phyloP scores from a whole-genome alignment of 495 filamentous ascomycete species.

The Annulohypoxylon maeteangense region DNA sequence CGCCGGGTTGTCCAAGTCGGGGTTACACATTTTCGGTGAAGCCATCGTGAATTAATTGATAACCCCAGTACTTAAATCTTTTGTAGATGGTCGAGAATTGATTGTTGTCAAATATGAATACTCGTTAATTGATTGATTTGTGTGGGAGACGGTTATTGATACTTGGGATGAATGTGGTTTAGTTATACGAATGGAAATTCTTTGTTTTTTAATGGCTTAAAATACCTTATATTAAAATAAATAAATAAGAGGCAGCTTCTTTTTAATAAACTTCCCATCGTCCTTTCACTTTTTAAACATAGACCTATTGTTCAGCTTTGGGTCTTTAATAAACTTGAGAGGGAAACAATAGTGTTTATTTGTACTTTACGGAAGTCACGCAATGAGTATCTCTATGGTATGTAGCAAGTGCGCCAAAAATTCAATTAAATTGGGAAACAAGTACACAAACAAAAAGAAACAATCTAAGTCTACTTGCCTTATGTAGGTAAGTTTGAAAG shows the following conservation, averaged over 20 bases:
- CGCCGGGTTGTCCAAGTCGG: constrained; percentile 24
- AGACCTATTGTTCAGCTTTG: not conserved
- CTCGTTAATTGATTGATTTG: not conserved
- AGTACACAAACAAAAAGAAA: not conserved
- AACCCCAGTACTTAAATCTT: not conserved
- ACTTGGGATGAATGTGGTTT: too few species aligned
- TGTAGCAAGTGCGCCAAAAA: not conserved
- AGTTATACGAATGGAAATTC: constrained; percentile 1
- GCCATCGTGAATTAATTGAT: not conserved
- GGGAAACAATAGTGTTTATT: too few species aligned
- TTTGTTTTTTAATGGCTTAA: not conserved
- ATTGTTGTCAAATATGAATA: not conserved
- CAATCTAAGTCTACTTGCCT: not conserved
- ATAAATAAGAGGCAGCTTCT: not conserved
- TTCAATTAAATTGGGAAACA: not conserved
- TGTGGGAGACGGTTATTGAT: not conserved
- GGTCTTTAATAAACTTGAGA: not conserved
- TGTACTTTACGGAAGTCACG: not conserved
- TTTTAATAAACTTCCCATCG: not conserved
- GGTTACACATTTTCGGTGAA: not conserved
- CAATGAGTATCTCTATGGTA: not conserved
- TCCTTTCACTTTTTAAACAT: not conserved
- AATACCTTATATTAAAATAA: not conserved
- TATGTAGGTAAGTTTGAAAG: too few species aligned
- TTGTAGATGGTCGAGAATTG: not conserved